Evolutionary conservation across 768 basidiomycete species (phyloP).

Genomic region (Flagelloscypha sp.): DNA sequence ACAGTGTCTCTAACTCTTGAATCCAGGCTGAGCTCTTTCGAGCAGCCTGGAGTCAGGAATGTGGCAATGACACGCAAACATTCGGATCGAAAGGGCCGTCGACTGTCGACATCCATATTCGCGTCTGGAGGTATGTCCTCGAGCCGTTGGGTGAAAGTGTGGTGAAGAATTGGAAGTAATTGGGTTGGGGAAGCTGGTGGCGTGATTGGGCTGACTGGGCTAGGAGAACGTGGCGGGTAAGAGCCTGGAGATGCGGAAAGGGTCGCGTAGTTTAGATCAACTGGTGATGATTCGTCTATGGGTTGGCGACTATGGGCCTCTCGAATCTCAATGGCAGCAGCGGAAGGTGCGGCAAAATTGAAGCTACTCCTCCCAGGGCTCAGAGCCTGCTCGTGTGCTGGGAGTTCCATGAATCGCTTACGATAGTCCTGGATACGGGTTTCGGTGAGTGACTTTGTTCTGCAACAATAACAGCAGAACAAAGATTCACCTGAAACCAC

Average conservation of each 20-base stretch:
- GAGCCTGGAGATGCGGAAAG: conserved; percentile 4
- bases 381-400: conserved; percentile 10
- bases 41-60: conserved; percentile 21
- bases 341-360: no score
- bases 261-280: conserved; percentile 8
- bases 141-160: background rate
- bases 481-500: conserved; percentile 22
- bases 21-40: conserved; percentile 21
- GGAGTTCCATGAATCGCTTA: conserved; percentile 23
- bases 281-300: conserved; percentile 7
- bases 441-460: conserved; percentile 4
- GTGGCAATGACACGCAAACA: conserved; percentile 22
- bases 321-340: no score
- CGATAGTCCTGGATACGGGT: conserved; percentile 25
- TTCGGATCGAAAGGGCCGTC: conserved; percentile 17
- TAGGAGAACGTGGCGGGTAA: background rate
- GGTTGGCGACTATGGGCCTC: conserved; percentile 12
- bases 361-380: no score
- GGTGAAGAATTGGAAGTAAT: background rate
- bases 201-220: conserved; percentile 1
- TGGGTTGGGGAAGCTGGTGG: conserved; percentile 5
- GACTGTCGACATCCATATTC: background rate
- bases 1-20: conserved; percentile 18
- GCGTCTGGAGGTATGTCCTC: background rate
- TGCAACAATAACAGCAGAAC: conserved; percentile 3